Evolutionary conservation across 2,329 filamentous ascomycete species (phyloP), one percentile per base, ranked within the genome.

Genomic region (Xylaria sp.): DNA sequence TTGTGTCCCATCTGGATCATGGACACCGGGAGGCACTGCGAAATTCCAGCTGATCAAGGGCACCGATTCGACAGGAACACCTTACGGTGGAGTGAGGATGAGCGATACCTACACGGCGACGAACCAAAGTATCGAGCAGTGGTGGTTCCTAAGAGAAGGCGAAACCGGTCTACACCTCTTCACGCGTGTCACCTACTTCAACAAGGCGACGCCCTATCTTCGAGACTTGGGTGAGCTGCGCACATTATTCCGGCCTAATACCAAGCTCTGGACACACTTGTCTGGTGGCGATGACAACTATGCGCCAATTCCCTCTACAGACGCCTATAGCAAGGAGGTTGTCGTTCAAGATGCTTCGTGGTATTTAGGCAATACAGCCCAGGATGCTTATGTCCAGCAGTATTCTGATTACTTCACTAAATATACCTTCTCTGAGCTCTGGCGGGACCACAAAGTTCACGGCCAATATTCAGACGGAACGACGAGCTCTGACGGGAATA

Each of bases 91-190:
- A 1, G 82, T 89, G 15, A 79, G 85, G 42, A 85, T 90, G 82
- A 84, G 83, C 47, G 86, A 90, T 65, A 85, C 82, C 0, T 89
- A 88, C 72, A 78, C 82, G 0, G 78, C 81, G 0, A 89, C 87
- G 0, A 86, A 87, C 3, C 87, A 90, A 73, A 75, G 84, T 4
- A 78, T 90, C 17, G 83, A 89, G 69, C 87, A 90, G 72, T 90
- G 89, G 74, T 90, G 86, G 85, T 90, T 90, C 70, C 75, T 90
- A 2, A 79, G 86, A 13, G 87, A 89, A 47, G 85, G 85, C 1
- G 88, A 90, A 73, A 89, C 87, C 0, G 87, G 88, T 0, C 73
- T 90, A 33, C 87, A 90, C 71, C 84, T 83, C 0, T 90, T 90
- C 77, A 85, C 82, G 55, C 83, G 87, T 5, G 76, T 88, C 9